Evolutionary conservation across 345 rosid species (phyloP), one percentile per base, ranked within the genome.

Genomic region (Boechera retrofracta): DNA sequence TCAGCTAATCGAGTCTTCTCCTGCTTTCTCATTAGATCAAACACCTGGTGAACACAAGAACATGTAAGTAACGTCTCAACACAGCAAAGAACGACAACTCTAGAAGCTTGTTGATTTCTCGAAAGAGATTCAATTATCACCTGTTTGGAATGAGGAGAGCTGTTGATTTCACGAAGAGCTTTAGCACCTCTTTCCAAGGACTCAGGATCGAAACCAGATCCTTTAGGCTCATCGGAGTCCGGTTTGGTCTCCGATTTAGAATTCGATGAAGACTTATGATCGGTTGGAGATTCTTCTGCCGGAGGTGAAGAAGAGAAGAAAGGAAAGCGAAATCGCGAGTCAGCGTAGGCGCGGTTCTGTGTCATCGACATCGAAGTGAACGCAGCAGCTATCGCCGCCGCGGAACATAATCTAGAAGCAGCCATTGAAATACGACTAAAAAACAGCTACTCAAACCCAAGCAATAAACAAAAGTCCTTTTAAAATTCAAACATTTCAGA

Each of bases 151-250:
- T 84, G 63, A 21, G 91, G 86, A 72, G 99, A 95, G 68, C 60
- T 92, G 77, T 91, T 95, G 76, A 95, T 91, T 70, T 92, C 91
- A 2, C 97, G 87, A 51, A 91, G 96, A 56, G 97, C 99, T 82
- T 89, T 92, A 10, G 98, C 97, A 10, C 94, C 98, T 85, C 98
- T 87, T 80, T 95, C 98, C 67, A 95, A 82, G 0, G 97, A 89
- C 85, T 92, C 99, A 5, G 97, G 99, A 76, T 92, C 98, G 57
- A 95, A 92, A 15, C 98, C 98, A 36, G 95, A 78, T 7, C 90
- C 89, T 60, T 79, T 86, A 1, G 88, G 83, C 67, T 92, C 98
- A 33, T 88, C 86, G 0, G 85, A 42, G 41, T 91, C 93, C 5
- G 86, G 24, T 67, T 83, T 82, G 1, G 42, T 51, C 24, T 78